Percentiles rank a stretch among this genome's conserved stretches.
Evolutionary conservation across 2,329 filamentous ascomycete genomes (phyloP).

Genomic region (Ceratocystis alfenasii): DNA sequence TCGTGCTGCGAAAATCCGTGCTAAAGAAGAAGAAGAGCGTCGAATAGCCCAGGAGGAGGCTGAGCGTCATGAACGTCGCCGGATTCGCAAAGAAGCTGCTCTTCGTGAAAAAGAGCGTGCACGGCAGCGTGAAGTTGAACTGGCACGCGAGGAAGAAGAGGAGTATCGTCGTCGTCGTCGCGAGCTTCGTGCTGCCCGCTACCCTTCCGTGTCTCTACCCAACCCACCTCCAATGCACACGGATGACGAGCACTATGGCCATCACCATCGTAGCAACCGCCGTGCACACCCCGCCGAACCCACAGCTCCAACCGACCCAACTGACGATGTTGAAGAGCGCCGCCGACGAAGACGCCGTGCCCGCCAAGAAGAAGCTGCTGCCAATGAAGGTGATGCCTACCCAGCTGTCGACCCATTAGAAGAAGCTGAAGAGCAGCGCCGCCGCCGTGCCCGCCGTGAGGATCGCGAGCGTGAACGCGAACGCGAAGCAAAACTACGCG

Average conservation of each 20-base stretch:
- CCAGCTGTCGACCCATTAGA: constrained; percentile 14
- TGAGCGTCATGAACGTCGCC: constrained; percentile 40
- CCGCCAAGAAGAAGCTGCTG: constrained; percentile 29
- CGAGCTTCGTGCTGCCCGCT: constrained; percentile 36
- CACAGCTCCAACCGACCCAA: constrained; percentile 24
- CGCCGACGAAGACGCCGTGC: constrained; percentile 23
- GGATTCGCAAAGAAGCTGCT: constrained; percentile 37
- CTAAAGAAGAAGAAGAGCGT: constrained; percentile 28
- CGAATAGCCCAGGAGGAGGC: constrained; percentile 42
- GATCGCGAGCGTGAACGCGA: constrained; percentile 31
- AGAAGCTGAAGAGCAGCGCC: constrained; percentile 35
- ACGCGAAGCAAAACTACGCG: constrained; percentile 3
- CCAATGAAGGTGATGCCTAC: constrained; percentile 35
- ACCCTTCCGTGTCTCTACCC: neutral
- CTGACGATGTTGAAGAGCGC: constrained; percentile 8
- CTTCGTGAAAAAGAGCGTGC: constrained; percentile 37
- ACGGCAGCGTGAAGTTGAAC: constrained; percentile 40
- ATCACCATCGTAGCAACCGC: constrained; percentile 32
- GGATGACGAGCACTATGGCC: constrained; percentile 35
- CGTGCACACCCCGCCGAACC: constrained; percentile 3
- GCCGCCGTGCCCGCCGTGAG: constrained; percentile 36
- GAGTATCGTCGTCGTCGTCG: constrained; percentile 43
- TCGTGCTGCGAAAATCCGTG: constrained; percentile 5
- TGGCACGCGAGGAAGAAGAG: constrained; percentile 38
- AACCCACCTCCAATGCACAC: constrained; percentile 26